phyloP scores from a whole-genome alignment of 2,329 filamentous ascomycete genomes.

The Mycosphaerelloides madeirae region DNA sequence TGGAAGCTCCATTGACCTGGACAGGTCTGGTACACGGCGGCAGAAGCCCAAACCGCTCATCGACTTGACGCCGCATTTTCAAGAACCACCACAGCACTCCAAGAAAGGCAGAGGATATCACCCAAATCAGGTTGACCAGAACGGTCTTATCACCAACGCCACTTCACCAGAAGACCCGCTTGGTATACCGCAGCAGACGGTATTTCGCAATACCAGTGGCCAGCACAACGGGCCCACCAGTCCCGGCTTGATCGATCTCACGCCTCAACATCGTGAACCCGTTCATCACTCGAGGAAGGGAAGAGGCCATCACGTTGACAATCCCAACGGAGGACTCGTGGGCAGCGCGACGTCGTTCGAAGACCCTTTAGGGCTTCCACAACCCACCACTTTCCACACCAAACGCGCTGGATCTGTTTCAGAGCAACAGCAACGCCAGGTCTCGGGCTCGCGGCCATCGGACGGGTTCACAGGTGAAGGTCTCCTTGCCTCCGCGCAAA shows the following conservation, averaged over 20 bases:
- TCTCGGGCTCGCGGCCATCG: background rate
- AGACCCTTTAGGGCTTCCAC: slow-evolving; percentile 14
- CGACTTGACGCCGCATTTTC: slow-evolving; percentile 61
- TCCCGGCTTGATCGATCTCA: slow-evolving; percentile 13
- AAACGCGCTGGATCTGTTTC: no score
- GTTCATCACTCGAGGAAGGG: slow-evolving; percentile 15
- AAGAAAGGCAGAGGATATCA: slow-evolving; percentile 49
- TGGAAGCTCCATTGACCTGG: slow-evolving; percentile 35
- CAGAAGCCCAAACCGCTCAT: slow-evolving; percentile 57
- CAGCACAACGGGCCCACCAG: slow-evolving; percentile 6
- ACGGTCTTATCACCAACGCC: slow-evolving; percentile 43
- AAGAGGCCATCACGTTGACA: slow-evolving; percentile 11
- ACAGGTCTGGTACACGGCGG: slow-evolving; percentile 43
- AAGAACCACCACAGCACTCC: slow-evolving; percentile 58
- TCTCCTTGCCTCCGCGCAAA: slow-evolving; percentile 34
- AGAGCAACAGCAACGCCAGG: slow-evolving; percentile 2
- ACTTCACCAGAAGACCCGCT: slow-evolving; percentile 42
- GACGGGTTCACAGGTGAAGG: slow-evolving; percentile 43
- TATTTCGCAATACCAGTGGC: slow-evolving; percentile 38
- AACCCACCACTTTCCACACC: slow-evolving; percentile 14
- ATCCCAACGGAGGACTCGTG: slow-evolving; percentile 8
- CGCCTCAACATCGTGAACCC: slow-evolving; percentile 16
- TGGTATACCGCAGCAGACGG: slow-evolving; percentile 37
- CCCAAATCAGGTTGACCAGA: slow-evolving; percentile 31
- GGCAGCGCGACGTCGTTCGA: slow-evolving; percentile 11